Conservation (phyloP, 345 rosid species). For the Salix viminalis region DNA sequence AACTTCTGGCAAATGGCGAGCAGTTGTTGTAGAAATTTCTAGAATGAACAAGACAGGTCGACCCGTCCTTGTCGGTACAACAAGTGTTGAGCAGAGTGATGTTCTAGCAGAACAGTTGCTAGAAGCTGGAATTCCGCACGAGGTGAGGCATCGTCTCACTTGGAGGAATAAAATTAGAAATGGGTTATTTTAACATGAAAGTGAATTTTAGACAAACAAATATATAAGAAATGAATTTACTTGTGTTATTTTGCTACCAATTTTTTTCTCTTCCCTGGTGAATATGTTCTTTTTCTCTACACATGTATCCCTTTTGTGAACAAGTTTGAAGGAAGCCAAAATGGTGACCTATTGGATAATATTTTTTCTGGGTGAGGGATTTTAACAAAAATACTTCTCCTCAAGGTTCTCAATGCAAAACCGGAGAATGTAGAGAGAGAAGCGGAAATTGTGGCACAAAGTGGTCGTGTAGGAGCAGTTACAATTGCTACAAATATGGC, state of each 20-base stretch:
- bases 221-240: background rate
- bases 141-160: constrained; percentile 43
- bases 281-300: background rate
- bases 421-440: constrained; percentile 99
- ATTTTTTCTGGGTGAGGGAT: constrained; percentile 1
- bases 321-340: background rate
- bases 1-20: constrained; percentile 84
- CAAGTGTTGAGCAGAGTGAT: constrained; percentile 99
- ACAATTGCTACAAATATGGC: constrained; percentile 99
- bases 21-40: constrained; percentile 92
- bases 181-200: background rate
- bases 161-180: constrained; percentile 5
- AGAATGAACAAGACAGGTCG: constrained; percentile 92
- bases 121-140: constrained; percentile 86
- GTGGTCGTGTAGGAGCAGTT: constrained; percentile 95
- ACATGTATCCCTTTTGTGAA: background rate
- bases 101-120: constrained; percentile 70
- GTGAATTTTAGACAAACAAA: background rate
- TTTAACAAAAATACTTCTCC: constrained; percentile 19
- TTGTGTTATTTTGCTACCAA: background rate
- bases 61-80: constrained; percentile 95
- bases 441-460: constrained; percentile 98
- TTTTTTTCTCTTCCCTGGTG: background rate
- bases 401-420: constrained; percentile 93
- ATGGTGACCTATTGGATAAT: background rate